phyloP scores from a whole-genome alignment of 2,329 filamentous ascomycete genomes.

The Colletotrichum eleusines region DNA sequence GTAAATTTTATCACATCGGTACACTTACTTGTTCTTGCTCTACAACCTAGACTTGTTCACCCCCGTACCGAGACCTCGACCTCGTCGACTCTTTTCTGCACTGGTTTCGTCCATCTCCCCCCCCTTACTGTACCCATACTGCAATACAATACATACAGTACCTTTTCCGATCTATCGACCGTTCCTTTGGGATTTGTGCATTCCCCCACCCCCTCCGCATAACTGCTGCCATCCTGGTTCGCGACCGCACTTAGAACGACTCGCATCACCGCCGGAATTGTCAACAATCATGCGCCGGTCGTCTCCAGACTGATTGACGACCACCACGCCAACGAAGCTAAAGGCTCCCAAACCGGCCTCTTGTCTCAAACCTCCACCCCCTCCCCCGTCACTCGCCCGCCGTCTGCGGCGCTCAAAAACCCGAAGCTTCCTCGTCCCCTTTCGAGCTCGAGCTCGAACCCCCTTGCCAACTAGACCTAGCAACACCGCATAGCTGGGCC shows the following conservation, averaged over 20 bases:
- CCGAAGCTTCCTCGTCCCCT: not conserved
- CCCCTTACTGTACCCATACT: not conserved
- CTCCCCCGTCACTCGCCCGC: not conserved
- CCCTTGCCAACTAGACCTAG: not conserved
- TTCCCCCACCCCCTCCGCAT: slow-evolving; percentile 11
- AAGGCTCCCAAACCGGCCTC: slow-evolving; percentile 8
- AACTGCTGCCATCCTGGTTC: slow-evolving; percentile 28
- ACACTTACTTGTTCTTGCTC: not conserved
- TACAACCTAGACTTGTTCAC: not conserved
- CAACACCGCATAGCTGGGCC: slow-evolving; percentile 13
- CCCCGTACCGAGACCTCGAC: not conserved
- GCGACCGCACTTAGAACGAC: slow-evolving; percentile 34
- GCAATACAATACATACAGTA: not conserved
- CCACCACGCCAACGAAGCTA: slow-evolving; percentile 1
- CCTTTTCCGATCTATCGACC: not conserved
- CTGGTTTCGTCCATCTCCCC: not conserved
- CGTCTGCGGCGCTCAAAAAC: not conserved
- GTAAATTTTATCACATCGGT: too few relatives aligned
- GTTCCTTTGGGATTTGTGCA: not conserved
- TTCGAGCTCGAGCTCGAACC: not conserved
- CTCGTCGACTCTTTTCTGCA: not conserved
- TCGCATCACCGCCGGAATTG: slow-evolving; percentile 24
- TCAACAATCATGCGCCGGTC: slow-evolving; percentile 39
- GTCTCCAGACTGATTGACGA: slow-evolving; percentile 35
- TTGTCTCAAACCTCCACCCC: slow-evolving; percentile 14